Evolutionary conservation across 2,329 filamentous ascomycete species (phyloP), one percentile per base, ranked within the genome.

Genomic region (Penicillium sp.): DNA sequence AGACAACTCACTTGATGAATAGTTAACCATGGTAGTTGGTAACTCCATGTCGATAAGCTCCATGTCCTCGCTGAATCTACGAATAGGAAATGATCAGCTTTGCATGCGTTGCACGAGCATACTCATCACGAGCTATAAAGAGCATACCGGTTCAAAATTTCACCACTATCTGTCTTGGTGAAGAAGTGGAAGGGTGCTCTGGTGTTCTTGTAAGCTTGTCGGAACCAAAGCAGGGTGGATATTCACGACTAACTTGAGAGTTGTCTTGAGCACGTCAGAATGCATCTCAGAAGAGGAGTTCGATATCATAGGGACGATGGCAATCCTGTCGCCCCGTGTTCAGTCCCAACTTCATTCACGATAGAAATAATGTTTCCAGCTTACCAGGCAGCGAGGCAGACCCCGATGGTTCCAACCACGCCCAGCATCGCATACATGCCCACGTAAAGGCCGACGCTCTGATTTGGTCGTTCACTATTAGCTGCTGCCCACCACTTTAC

Each of bases 401-500:
- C 19, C 10, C 7, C 26, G n/a, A n/a, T n/a, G 8, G 13, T 30
- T 29, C 16, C 13, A 21, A 36, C 14, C 6, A 37, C n/a, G 8
- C 9, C 17, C 5, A 37, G 8, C 11, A 32, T 41, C 3, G 54
- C 53, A 25, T 67, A 70, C 4, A 69, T 52, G 0, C 65, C 64
- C 4, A 68, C 48, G 47, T 64, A 70, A 28, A 61, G 58, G 10
- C 3, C 64, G 63, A 8, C 63, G 36, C 3, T 53, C 47, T 13
- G 47, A 54, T 73, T 70, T 1, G 69, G 67, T 10, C 58, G 45
- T 1, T 50, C 36, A 2, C 60, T 54, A 33, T 70, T 71, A 26
- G 64, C 68, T 32, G 69, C 64, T 0, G 71, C 64, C 73, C 69
- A 76, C 59, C 70, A 70, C 39, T 73, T 67, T 4, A 76, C 60